phyloP scores from a whole-genome alignment of 192 early-diverging fungal genomes.

The Coemansia sp. region DNA sequence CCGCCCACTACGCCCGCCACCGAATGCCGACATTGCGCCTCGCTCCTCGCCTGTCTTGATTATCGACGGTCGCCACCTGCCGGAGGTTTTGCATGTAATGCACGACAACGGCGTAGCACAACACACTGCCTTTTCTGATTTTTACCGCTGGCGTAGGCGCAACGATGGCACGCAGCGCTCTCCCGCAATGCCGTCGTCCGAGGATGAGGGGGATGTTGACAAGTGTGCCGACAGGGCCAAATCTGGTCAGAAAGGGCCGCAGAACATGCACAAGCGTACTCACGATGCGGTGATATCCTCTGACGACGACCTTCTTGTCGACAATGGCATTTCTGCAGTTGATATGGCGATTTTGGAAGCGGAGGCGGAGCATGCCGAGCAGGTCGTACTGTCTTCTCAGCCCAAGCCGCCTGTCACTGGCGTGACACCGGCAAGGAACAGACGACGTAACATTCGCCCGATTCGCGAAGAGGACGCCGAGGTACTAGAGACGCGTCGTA shows the following conservation, averaged over 20 bases:
- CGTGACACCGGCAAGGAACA: not conserved
- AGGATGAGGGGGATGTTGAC: not conserved
- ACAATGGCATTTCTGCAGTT: not conserved
- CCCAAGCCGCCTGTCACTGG: too few relatives aligned
- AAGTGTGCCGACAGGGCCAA: not conserved
- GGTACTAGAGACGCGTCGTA: constrained; percentile 25
- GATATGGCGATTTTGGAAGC: not conserved
- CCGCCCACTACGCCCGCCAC: not conserved
- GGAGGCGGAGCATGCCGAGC: not conserved
- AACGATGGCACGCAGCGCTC: constrained; percentile 8
- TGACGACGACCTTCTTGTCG: not conserved
- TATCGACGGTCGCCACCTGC: not conserved
- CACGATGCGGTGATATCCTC: not conserved
- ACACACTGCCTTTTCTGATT: constrained; percentile 8
- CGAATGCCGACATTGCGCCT: not conserved
- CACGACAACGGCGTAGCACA: not conserved
- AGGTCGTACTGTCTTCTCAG: not conserved
- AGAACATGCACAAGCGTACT: not conserved
- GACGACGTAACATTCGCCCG: constrained; percentile 40
- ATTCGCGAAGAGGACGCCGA: constrained; percentile 33
- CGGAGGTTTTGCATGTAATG: not conserved
- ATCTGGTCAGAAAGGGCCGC: not conserved
- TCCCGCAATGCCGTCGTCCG: not conserved
- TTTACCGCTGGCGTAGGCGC: constrained; percentile 13
- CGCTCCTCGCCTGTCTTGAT: not conserved